phyloP scores from a whole-genome alignment of 768 basidiomycete genomes.

The Trametes sanguinea region DNA sequence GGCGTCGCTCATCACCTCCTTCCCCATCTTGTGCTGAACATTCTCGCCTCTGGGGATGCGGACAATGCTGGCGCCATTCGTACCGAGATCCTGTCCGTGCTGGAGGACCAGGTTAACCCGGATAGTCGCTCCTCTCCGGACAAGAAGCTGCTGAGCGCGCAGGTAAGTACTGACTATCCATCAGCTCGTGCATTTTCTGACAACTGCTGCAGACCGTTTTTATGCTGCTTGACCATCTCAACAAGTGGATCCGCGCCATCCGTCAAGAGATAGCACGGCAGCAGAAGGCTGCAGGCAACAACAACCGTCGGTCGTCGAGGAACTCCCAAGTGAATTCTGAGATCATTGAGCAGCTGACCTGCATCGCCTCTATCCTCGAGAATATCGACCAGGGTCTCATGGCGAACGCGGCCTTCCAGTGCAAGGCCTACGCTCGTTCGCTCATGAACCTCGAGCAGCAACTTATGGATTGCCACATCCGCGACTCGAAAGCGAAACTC shows the following conservation, averaged over 20 bases:
- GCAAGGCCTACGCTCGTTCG: slow-evolving; percentile 91
- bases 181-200: background rate
- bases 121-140: slow-evolving; percentile 63
- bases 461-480: slow-evolving; percentile 52
- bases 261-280: slow-evolving; percentile 59
- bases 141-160: slow-evolving; percentile 90
- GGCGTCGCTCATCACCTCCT: slow-evolving; percentile 91
- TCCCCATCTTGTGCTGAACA: slow-evolving; percentile 87
- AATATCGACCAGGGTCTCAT: slow-evolving; percentile 86
- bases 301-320: slow-evolving; percentile 40
- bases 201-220: slow-evolving; percentile 74
- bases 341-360: slow-evolving; percentile 60
- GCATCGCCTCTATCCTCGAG: slow-evolving; percentile 79
- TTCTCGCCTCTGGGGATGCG: slow-evolving; percentile 74
- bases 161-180: slow-evolving; percentile 50
- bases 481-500: slow-evolving; percentile 19
- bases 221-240: slow-evolving; percentile 92
- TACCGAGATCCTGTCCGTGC: slow-evolving; percentile 74
- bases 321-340: slow-evolving; percentile 31
- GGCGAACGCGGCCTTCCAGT: slow-evolving; percentile 91
- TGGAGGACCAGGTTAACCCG: slow-evolving; percentile 81
- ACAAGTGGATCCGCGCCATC: slow-evolving; percentile 79
- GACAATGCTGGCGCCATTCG: slow-evolving; percentile 65
- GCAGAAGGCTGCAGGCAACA: slow-evolving; percentile 44
- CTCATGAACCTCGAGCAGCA: slow-evolving; percentile 94